These are phyloP conservation scores for Brassica balearica DNA, from an alignment of 441 rosid species.

Conservation along the genomic window DNA sequence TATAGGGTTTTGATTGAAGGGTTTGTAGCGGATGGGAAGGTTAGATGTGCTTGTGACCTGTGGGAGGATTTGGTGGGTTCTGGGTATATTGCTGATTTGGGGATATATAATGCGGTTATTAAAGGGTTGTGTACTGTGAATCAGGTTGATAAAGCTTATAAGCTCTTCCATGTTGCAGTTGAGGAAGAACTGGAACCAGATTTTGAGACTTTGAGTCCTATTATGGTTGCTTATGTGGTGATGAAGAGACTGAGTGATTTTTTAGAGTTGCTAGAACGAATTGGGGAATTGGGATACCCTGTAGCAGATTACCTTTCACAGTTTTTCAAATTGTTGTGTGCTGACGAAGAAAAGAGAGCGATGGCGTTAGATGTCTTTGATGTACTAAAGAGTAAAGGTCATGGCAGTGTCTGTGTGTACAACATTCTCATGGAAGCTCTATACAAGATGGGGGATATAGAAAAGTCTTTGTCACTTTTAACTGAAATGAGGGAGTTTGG, in stretches of 20 bases:
- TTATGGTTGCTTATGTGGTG: conserved; percentile 69
- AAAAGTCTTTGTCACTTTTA: conserved; percentile 66
- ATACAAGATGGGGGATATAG: conserved; percentile 54
- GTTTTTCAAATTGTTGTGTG: conserved; percentile 63
- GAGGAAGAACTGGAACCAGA: conserved; percentile 79
- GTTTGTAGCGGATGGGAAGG: conserved; percentile 66
- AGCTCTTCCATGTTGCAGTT: conserved; percentile 59
- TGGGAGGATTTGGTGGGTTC: conserved; percentile 85
- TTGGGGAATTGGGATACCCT: conserved; percentile 60
- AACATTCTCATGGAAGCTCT: conserved; percentile 74
- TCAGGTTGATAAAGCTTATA: conserved; percentile 73
- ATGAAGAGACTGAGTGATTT: conserved; percentile 61
- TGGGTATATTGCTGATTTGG: conserved; percentile 85
- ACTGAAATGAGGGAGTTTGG: conserved; percentile 58
- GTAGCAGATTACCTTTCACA: conserved; percentile 63
- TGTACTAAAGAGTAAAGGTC: conserved; percentile 66
- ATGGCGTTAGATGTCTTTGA: conserved; percentile 71
- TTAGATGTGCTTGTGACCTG: conserved; percentile 72
- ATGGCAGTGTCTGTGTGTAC: conserved; percentile 59
- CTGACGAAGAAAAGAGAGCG: conserved; percentile 49
- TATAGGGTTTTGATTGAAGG: conserved; percentile 73
- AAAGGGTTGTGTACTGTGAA: conserved; percentile 72
- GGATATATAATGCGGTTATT: conserved; percentile 80
- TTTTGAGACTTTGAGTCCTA: conserved; percentile 66
- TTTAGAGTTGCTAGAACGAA: conserved; percentile 57